Percentiles rank a stretch among this genome's conserved stretches.
phyloP scores from a whole-genome alignment of 352 stramenopile genomes.

The Phytophthora tubulina region DNA sequence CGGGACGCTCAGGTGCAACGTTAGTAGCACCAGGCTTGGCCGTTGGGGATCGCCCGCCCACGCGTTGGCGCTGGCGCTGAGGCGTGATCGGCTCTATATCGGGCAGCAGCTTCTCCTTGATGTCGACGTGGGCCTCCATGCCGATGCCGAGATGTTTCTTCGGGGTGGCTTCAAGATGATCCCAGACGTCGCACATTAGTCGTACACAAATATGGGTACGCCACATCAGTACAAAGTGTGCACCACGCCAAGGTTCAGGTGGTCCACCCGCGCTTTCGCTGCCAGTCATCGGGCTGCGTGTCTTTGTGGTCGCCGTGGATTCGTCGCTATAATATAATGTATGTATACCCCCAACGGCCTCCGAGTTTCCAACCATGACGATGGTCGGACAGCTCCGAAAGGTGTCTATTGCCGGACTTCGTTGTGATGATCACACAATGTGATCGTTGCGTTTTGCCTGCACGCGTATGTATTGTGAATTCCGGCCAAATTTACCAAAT shows the following conservation, averaged over 20 bases:
- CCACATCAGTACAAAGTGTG: not conserved
- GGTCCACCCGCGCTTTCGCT: not conserved
- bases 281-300: not conserved
- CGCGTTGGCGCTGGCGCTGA: constrained; percentile 32
- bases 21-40: not conserved
- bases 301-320: not conserved
- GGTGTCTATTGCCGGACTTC: too few species aligned
- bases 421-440: too few species aligned
- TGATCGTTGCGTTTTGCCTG: too few species aligned
- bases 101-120: constrained; percentile 55
- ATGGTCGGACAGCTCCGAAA: too few species aligned
- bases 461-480: too few species aligned
- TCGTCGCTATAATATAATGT: too few species aligned
- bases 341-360: too few species aligned
- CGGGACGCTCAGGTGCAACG: not conserved
- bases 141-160: not conserved
- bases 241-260: constrained; percentile 3
- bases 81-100: constrained; percentile 21
- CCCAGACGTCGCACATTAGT: not conserved
- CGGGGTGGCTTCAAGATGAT: constrained; percentile 25
- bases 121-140: constrained; percentile 44
- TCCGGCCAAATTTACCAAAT: too few species aligned
- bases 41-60: constrained; percentile 8
- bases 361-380: too few species aligned
- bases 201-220: not conserved